Base-by-base conservation (phyloP, 306 rosid genomes). In the Bauhinia variegata region DNA sequence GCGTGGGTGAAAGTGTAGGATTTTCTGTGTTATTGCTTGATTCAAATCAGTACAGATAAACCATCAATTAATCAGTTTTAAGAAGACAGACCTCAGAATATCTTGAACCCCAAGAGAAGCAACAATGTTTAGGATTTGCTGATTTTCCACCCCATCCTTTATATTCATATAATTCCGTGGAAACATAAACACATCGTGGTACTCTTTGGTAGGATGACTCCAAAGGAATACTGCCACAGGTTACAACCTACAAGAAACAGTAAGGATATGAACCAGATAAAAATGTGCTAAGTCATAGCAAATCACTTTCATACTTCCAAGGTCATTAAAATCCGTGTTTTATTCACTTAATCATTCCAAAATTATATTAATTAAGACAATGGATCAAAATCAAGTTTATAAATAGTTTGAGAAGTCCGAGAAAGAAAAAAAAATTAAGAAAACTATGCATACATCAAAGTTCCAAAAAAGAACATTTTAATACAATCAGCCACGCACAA, bases 171-270 rank as follows among this genome's bases (percentile, higher is more conserved):
- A 95, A 64, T 60, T 95, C 96, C 7, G 99, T 78, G 32, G 96
- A 90, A 73, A 90, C 86, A 60, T 90, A 90, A 1, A 95, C 95
- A 52, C 99, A 95, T 82, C 99, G 85, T 10, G 92, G 61, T 46
- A 86, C 75, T 67, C 85, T 86, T 71, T 90, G 99, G 84, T 95
- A 95, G 39, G 99, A 90, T 11, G 97, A 85, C 76, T 95, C 99
- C 83, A 95, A 64, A 60, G 99, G 96, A 79, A 95, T 95, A 70
- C 99, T 95, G 68, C 99, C 97, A 63, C 99, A 95, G 19, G 99
- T 95, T 63, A 95, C 99, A 67, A 95, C 96, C 99, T 95, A 76
- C 85, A 80, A 7, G 67, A 68, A 74, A 75, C n/a, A n/a, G n/a
- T n/a, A n/a, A n/a, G 42, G 68, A 42, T 13, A 72, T 8, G 30